Evolutionary conservation across 2,329 filamentous ascomycete species (phyloP).

Genomic region (Samsoniella hepiali): DNA sequence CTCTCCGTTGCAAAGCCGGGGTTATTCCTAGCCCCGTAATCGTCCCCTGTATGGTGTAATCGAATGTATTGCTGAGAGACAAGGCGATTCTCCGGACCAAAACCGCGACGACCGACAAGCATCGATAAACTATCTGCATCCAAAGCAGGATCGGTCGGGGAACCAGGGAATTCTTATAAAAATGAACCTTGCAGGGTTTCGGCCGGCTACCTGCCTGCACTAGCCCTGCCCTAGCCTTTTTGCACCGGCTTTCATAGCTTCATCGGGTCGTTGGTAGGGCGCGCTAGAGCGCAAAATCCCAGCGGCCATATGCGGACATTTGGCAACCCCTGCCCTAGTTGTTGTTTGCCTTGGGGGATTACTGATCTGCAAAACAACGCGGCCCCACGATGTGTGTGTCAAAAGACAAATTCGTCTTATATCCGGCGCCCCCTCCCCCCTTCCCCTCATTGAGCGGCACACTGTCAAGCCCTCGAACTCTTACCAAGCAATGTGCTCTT

Average conservation of each 20-base stretch:
- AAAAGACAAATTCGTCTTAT: background rate
- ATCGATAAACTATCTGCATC: no score
- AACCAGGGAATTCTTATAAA: background rate
- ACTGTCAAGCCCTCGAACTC: no score
- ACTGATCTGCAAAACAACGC: background rate
- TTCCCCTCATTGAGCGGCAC: no score
- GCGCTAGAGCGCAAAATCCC: background rate
- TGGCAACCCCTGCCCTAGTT: background rate
- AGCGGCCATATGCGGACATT: constrained; percentile 12
- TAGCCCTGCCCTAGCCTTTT: background rate
- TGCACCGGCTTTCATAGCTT: background rate
- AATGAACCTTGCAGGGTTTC: background rate
- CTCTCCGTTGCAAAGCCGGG: no score
- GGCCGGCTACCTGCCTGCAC: background rate
- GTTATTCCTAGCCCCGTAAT: no score
- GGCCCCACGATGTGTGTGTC: background rate
- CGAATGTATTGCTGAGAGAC: no score
- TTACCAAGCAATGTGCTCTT: no score
- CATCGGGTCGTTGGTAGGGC: background rate
- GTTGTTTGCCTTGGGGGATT: background rate
- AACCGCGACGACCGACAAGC: no score
- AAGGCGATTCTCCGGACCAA: no score
- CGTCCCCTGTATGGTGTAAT: no score
- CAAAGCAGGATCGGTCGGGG: background rate
- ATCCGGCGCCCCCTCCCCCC: no score